These are phyloP conservation scores for Primulina eburnea DNA, from an alignment of 257 asterid genomes.

Conservation along the genomic window DNA sequence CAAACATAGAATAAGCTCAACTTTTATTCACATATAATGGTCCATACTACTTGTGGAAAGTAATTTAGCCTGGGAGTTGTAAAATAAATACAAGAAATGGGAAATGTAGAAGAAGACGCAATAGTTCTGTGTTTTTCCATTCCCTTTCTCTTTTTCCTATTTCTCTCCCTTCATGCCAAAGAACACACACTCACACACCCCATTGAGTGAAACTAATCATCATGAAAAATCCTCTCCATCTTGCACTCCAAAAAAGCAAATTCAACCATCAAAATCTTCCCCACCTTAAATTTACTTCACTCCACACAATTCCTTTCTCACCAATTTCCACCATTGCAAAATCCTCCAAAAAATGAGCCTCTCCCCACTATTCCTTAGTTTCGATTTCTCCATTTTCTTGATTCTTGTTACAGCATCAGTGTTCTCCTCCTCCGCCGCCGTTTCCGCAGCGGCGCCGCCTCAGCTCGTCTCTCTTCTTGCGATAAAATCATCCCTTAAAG, in stretches of 20 bases:
- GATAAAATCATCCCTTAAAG: slow-evolving; percentile 55
- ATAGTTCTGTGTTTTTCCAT: slow-evolving; percentile 2
- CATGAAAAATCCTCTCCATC: slow-evolving; percentile 48
- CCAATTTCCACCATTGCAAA: slow-evolving; percentile 19
- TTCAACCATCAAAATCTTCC: slow-evolving; percentile 46
- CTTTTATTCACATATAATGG: neutral
- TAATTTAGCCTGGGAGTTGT: slow-evolving; percentile 16
- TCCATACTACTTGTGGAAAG: slow-evolving; percentile 11
- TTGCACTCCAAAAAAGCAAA: slow-evolving; percentile 77
- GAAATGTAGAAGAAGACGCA: slow-evolving; percentile 3
- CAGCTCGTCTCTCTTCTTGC: slow-evolving; percentile 58
- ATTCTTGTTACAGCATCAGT: slow-evolving; percentile 20
- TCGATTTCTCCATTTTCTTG: slow-evolving; percentile 24
- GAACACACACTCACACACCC: slow-evolving; percentile 29
- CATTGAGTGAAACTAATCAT: slow-evolving; percentile 62
- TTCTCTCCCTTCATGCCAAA: slow-evolving; percentile 50
- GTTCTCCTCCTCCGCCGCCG: slow-evolving; percentile 12
- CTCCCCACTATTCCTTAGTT: slow-evolving; percentile 14
- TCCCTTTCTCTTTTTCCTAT: neutral
- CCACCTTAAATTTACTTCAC: slow-evolving; percentile 58
- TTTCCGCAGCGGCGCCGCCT: slow-evolving; percentile 29
- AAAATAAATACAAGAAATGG: neutral
- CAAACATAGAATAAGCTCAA: too few relatives aligned
- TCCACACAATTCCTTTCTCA: slow-evolving; percentile 32
- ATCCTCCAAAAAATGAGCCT: slow-evolving; percentile 44